Base-by-base conservation (phyloP, 345 rosid genomes). In the Brassica carinata region DNA sequence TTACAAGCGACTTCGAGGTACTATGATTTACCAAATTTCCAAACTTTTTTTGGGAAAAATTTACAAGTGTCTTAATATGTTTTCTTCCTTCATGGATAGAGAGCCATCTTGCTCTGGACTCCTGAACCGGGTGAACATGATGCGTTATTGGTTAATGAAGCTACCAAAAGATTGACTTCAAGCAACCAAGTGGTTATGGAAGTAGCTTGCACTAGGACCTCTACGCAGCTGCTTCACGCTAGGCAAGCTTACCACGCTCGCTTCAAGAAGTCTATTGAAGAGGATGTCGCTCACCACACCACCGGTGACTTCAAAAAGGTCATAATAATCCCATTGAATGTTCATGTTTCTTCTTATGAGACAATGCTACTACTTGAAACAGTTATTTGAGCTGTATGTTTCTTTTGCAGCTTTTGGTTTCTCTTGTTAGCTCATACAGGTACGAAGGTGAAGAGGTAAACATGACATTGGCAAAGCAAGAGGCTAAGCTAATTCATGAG, bases 131-230 rank as follows among this genome's bases (percentile, higher is more conserved):
- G 88, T 76, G 96, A 93, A 14, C 90, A 94, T 0, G 96, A 90
- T 70, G 96, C 96, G 0, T 19, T 74, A 23, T 88, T 92, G 88
- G 89, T 89, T 8, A 85, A 91, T 78, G 96, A 88, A 78, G 94
- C 93, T 11, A 89, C 91, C 4, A 91, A 87, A 83, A 87, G 82
- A 79, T 88, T 90, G 92, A 93, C 90, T 71, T 89, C 90, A 33
- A 93, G 91, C 87, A 91, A 91, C 79, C 94, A 81, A 82, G 96
- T 93, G 14, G 90, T 93, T 4, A 79, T 91, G 94, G 98, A 93
- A 83, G 81, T 88, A 45, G 90, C 96, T 64, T 93, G 98, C 85
- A 87, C 98, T 30, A 87, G 98, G 72, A 81, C 87, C 15, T 81
- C 96, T 5, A 51, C 83, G 7, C 89, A 91, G 71, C 80, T 89